A percentile compares a stretch with the other conserved stretches of the same genome.
Conservation (phyloP, 2,329 filamentous ascomycete genomes). For the Ceratocystis lukuohia region DNA sequence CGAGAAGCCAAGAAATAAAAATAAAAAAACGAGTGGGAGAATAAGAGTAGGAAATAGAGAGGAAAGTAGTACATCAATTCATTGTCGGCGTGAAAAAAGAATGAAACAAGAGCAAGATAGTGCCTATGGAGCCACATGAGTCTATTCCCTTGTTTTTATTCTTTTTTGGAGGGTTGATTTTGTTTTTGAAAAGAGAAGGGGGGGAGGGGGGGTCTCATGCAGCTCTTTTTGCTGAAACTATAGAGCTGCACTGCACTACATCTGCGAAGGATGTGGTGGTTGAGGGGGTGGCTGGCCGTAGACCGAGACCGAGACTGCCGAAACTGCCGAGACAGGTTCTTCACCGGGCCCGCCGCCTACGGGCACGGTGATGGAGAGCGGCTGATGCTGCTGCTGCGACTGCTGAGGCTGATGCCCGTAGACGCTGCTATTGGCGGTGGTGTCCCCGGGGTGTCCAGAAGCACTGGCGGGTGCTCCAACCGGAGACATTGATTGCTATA, state of each 20-base stretch:
- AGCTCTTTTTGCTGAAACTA: background rate
- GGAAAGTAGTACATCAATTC: constrained; percentile 12
- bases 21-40: constrained; percentile 2
- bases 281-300: constrained; percentile 7
- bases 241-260: background rate
- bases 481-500: constrained; percentile 45
- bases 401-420: constrained; percentile 3
- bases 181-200: background rate
- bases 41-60: constrained; percentile 2
- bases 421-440: constrained; percentile 13
- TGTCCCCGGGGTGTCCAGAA: constrained; percentile 29
- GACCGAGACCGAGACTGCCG: constrained; percentile 8
- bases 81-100: constrained; percentile 12
- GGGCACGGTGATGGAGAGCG: constrained; percentile 7
- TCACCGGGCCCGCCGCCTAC: constrained; percentile 2
- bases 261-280: constrained; percentile 4
- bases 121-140: background rate
- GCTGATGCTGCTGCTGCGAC: background rate
- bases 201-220: too few species aligned
- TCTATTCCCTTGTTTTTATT: background rate
- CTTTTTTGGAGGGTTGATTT: background rate
- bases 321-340: background rate
- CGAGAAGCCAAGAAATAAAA: background rate
- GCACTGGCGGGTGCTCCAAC: constrained; percentile 34
- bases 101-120: background rate